phyloP scores from a whole-genome alignment of 2,329 filamentous ascomycete genomes.

The Calcarisporium arbuscula region DNA sequence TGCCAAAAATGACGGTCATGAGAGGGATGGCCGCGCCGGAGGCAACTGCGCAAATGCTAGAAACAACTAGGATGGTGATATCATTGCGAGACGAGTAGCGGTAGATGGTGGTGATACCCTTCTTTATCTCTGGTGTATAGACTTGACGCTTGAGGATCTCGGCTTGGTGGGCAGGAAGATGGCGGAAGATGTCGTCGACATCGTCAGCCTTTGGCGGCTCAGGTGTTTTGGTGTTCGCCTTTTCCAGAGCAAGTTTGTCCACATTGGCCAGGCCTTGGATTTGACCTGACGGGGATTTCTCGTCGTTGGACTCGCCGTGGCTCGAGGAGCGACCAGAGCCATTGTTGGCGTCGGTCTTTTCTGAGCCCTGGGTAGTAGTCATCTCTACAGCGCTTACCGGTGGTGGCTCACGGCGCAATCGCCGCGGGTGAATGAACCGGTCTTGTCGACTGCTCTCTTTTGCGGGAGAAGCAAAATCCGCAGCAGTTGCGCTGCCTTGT shows the following conservation, averaged over 20 bases:
- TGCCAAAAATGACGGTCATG: conserved; percentile 78
- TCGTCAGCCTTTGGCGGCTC: conserved; percentile 23
- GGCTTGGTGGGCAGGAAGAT: conserved; percentile 60
- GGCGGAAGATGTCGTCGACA: conserved; percentile 47
- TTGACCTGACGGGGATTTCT: conserved; percentile 4
- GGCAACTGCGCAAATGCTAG: conserved; percentile 58
- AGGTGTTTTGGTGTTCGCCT: conserved; percentile 7
- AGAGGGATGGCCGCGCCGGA: conserved; percentile 70
- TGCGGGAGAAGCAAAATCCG: too few species aligned
- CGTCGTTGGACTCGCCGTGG: conserved; percentile 6
- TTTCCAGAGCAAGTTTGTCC: conserved; percentile 2
- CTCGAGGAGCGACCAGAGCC: conserved; percentile 3
- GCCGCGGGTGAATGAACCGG: too few species aligned
- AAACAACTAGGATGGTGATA: conserved; percentile 54
- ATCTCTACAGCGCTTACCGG: too few species aligned
- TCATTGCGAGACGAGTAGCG: conserved; percentile 65
- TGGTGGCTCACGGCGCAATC: too few species aligned
- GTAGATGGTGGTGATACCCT: conserved; percentile 60
- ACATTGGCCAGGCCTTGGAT: too few species aligned
- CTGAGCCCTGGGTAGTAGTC: not conserved
- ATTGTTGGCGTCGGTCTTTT: not conserved
- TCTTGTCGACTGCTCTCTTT: too few species aligned
- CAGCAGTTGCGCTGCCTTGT: too few species aligned
- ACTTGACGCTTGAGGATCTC: conserved; percentile 64
- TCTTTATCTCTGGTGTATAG: conserved; percentile 54